Conservation (phyloP, 2,329 filamentous ascomycete species). For the Fusarium tricinctum region DNA sequence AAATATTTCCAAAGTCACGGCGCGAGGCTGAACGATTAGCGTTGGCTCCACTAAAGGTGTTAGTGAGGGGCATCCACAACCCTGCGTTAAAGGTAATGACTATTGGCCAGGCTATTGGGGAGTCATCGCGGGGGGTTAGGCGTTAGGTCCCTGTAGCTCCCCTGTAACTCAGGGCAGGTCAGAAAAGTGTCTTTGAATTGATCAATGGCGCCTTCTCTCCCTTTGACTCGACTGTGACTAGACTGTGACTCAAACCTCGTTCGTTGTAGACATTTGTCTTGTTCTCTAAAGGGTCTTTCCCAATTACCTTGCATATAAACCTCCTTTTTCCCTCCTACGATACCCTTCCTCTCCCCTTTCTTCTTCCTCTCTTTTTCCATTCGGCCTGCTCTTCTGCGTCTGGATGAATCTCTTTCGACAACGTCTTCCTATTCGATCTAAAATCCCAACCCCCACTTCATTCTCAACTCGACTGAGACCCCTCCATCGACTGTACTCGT, state of each 20-base stretch:
- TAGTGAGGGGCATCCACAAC: slow-evolving; percentile 40
- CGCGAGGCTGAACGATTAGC: slow-evolving; percentile 41
- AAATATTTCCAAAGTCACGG: slow-evolving; percentile 39
- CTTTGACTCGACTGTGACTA: slow-evolving; percentile 41
- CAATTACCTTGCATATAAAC: slow-evolving; percentile 22
- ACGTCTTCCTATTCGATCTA: slow-evolving; percentile 45
- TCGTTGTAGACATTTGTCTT: slow-evolving; percentile 40
- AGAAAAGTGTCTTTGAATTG: slow-evolving; percentile 25
- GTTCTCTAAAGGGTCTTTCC: slow-evolving; percentile 17
- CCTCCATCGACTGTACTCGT: slow-evolving; percentile 54
- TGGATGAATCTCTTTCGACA: slow-evolving; percentile 57
- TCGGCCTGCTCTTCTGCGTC: slow-evolving; percentile 35
- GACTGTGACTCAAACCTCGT: slow-evolving; percentile 40
- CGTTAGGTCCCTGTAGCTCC: slow-evolving; percentile 15
- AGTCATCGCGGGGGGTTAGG: slow-evolving; percentile 15
- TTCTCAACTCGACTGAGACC: slow-evolving; percentile 45
- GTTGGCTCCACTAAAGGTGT: slow-evolving; percentile 29
- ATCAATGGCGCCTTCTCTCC: slow-evolving; percentile 43
- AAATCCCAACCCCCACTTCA: slow-evolving; percentile 50
- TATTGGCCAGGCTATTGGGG: slow-evolving; percentile 38
- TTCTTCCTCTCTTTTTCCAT: slow-evolving; percentile 23
- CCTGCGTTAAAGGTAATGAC: slow-evolving; percentile 6
- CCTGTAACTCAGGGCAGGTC: slow-evolving; percentile 32
- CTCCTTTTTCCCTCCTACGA: slow-evolving; percentile 32
- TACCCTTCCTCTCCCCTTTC: slow-evolving; percentile 31